Evolutionary conservation across 306 rosid genomes (phyloP).

Genomic region (Rosa chinensis): DNA sequence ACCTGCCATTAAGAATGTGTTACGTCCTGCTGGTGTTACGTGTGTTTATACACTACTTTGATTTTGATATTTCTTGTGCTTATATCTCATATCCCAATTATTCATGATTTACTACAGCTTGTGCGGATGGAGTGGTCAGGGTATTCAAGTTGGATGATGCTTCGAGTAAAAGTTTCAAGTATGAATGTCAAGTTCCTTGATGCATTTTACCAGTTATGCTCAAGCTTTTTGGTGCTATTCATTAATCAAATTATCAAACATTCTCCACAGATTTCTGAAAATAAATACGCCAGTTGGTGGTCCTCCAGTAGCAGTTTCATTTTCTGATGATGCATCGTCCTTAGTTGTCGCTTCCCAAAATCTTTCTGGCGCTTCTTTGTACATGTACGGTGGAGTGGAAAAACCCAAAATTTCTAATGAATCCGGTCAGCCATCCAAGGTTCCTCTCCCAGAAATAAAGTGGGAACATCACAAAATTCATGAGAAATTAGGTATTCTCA

Average conservation of each 20-base stretch:
- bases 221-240: conserved; percentile 20
- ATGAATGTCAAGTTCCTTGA: conserved; percentile 34
- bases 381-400: conserved; percentile 88
- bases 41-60: not conserved
- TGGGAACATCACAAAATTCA: conserved; percentile 90
- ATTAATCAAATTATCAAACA: conserved; percentile 19
- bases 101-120: conserved; percentile 51
- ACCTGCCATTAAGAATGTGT: not conserved
- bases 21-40: not conserved
- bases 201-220: conserved; percentile 11
- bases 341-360: conserved; percentile 77
- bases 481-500: conserved; percentile 67
- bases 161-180: conserved; percentile 95
- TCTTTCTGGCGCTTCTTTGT: conserved; percentile 66
- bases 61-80: not conserved
- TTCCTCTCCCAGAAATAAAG: conserved; percentile 92
- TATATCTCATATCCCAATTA: conserved; percentile 1
- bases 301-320: conserved; percentile 76
- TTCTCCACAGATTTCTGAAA: conserved; percentile 67
- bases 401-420: conserved; percentile 57
- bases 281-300: conserved; percentile 89
- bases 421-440: conserved; percentile 62
- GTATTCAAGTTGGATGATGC: conserved; percentile 94
- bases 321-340: conserved; percentile 67
- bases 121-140: conserved; percentile 93